Base-by-base conservation (phyloP, 208 protist species). In the Trichomonas tenax region DNA sequence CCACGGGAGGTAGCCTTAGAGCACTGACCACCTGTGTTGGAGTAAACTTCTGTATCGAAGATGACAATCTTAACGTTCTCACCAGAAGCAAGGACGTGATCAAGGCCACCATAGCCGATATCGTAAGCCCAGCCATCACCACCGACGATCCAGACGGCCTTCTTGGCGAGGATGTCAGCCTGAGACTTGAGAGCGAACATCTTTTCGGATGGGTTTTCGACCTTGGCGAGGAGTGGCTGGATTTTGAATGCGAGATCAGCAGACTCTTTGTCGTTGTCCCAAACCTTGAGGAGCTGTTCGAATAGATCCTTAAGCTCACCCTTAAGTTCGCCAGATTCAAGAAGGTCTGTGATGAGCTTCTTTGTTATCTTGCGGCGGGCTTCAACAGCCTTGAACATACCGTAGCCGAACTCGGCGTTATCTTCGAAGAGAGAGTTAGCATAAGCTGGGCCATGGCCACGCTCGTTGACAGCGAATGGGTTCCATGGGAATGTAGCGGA, bases 321-420 rank as follows among this genome's bases (percentile, higher is more conserved):
- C 10, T 26, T 48, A 21, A 90, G 0, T 9, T 48, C 23, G 4
- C 3, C 9, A n/a, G 0, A 17, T 3, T 48, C 23, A 0, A 90
- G 3, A 31, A 45, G 2, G 40, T 48, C 8, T 21, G 45, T 14
- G n/a, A 90, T 31, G 14, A 48, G 23, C 11, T 45, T 23, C 14
- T 90, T 48, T n/a, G n/a, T 17, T 11, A 38, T 17, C 26, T 45
- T 23, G 48, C 82, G 82, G 41, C 82, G 82, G 1, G 41, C 41
- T 48, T 48, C 15, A 23, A 90, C 40, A 90, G 15, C 97, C 40
- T 96, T 41, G 0, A 46, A 51, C 6, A 98, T 98, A 82, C 97
- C 97, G 36, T 97, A 96, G 84, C 97, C 97, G 90, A 97, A 98
- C 96, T 98, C 97, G 21, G 97, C 97, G 63, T 97, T 98, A 96